A percentile compares a stretch with the other conserved stretches of the same genome.
phyloP scores from a whole-genome alignment of 164 flowering plant species.

The Tetracentron sinense region DNA sequence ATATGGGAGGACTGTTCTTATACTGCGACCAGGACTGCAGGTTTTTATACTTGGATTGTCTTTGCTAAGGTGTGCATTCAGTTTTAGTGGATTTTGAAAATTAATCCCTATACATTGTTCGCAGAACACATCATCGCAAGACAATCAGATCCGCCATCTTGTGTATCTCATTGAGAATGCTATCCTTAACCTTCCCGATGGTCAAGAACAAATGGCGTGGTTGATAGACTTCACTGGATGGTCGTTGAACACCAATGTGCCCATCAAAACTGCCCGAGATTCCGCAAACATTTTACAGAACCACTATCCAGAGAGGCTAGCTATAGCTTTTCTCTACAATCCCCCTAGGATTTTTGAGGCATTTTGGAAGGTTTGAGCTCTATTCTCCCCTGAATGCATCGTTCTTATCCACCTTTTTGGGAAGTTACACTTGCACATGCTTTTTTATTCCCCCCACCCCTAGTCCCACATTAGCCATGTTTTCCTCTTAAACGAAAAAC shows the following conservation, averaged over 20 bases:
- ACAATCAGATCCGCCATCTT: conserved; percentile 76
- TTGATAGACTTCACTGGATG: conserved; percentile 88
- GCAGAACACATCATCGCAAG: conserved; percentile 75
- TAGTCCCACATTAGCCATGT: too few species aligned
- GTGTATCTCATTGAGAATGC: conserved; percentile 93
- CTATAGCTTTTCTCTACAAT: conserved; percentile 79
- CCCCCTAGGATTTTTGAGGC: conserved; percentile 92
- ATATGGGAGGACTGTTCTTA: conserved; percentile 71
- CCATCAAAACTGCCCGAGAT: conserved; percentile 76
- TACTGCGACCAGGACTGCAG: conserved; percentile 78
- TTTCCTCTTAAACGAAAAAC: too few species aligned
- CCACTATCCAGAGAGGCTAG: conserved; percentile 92
- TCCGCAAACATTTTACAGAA: conserved; percentile 64
- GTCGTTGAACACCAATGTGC: conserved; percentile 61
- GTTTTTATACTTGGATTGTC: conserved; percentile 19
- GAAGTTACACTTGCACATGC: too few species aligned
- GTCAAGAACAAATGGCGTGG: conserved; percentile 92
- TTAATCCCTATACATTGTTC: neutral
- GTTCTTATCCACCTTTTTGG: too few species aligned
- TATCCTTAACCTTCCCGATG: conserved; percentile 79
- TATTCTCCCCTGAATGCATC: neutral
- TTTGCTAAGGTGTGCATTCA: neutral
- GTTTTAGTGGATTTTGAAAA: neutral
- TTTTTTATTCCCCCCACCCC: too few species aligned
- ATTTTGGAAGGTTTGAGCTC: conserved; percentile 79